phyloP scores from a whole-genome alignment of 1,284 basidiomycete species.

The Phylloporus sp. region DNA sequence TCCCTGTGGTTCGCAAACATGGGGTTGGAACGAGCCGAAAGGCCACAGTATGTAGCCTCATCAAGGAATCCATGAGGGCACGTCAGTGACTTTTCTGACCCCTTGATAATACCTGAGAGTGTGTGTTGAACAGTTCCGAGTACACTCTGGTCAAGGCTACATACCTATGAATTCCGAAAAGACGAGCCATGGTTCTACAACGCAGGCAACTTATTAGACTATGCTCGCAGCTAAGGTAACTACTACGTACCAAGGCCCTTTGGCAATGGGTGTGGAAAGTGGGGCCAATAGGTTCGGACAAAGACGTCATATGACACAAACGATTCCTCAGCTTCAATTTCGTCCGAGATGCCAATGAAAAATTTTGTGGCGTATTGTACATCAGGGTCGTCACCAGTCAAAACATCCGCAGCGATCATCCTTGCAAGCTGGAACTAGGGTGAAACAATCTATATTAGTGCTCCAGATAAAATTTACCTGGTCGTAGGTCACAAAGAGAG shows the following conservation, averaged over 20 bases:
- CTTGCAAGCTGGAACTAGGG: slow-evolving; percentile 14
- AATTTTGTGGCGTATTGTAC: slow-evolving; percentile 11
- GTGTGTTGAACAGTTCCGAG: background rate
- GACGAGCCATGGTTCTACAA: slow-evolving; percentile 65
- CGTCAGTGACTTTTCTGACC: slow-evolving; percentile 60
- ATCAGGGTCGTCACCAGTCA: slow-evolving; percentile 19
- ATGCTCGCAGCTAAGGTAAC: background rate
- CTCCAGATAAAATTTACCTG: slow-evolving; percentile 48
- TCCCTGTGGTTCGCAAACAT: slow-evolving; percentile 61
- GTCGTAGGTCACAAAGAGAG: slow-evolving; percentile 74
- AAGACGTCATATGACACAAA: slow-evolving; percentile 63
- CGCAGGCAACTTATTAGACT: background rate
- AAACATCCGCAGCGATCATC: slow-evolving; percentile 34
- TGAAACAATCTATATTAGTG: slow-evolving; percentile 7
- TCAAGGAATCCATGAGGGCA: slow-evolving; percentile 51
- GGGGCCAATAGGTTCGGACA: slow-evolving; percentile 65
- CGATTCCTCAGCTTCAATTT: slow-evolving; percentile 27
- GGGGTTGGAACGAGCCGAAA: slow-evolving; percentile 60
- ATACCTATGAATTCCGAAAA: slow-evolving; percentile 74
- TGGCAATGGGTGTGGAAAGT: slow-evolving; percentile 57
- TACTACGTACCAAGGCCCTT: slow-evolving; percentile 60
- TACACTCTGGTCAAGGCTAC: slow-evolving; percentile 7
- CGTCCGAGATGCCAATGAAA: slow-evolving; percentile 41
- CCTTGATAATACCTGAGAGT: slow-evolving; percentile 68
- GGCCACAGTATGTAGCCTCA: slow-evolving; percentile 51